Percentiles rank a stretch among this genome's conserved stretches.
phyloP scores from a whole-genome alignment of 2,329 filamentous ascomycete genomes.

The Truncatella angustata region DNA sequence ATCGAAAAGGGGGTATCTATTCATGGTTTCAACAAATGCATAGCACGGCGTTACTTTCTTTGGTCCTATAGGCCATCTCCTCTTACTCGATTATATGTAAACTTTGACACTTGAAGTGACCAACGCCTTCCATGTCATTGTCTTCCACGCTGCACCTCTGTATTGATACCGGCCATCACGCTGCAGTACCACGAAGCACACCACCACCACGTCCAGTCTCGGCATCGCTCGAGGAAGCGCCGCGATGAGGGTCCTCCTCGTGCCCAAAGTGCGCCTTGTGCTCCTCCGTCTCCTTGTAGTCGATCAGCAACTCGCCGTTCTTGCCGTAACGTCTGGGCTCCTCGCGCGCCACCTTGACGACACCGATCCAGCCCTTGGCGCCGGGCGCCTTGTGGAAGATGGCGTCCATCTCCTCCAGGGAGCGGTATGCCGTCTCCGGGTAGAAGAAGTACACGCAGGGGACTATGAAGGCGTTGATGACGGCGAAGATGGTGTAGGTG shows the following conservation, averaged over 20 bases:
- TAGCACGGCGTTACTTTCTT: constrained; percentile 4
- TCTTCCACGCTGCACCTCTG: too few relatives aligned
- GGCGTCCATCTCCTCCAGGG: constrained; percentile 64
- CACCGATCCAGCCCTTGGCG: constrained; percentile 34
- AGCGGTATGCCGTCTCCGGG: constrained; percentile 63
- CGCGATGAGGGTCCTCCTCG: background rate
- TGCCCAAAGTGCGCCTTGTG: constrained; percentile 23
- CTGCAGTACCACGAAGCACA: background rate
- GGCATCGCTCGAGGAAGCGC: background rate
- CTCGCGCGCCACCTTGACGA: constrained; percentile 39
- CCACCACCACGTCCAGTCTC: constrained; percentile 1
- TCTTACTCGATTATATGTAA: too few relatives aligned
- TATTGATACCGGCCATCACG: too few relatives aligned
- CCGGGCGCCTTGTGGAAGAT: constrained; percentile 60
- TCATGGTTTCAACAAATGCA: constrained; percentile 5
- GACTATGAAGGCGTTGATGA: constrained; percentile 61
- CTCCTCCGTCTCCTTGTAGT: constrained; percentile 41
- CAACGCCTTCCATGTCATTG: too few relatives aligned
- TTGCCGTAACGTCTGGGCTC: constrained; percentile 58
- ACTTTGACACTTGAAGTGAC: too few relatives aligned
- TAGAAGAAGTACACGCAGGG: constrained; percentile 61
- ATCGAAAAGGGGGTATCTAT: constrained; percentile 1
- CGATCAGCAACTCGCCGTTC: constrained; percentile 55
- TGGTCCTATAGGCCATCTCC: background rate
- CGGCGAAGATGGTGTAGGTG: constrained; percentile 66